Evolutionary conservation across 768 basidiomycete genomes (phyloP), one percentile per base, ranked within the genome.

Genomic region (Coprinopsis marcescibilis): DNA sequence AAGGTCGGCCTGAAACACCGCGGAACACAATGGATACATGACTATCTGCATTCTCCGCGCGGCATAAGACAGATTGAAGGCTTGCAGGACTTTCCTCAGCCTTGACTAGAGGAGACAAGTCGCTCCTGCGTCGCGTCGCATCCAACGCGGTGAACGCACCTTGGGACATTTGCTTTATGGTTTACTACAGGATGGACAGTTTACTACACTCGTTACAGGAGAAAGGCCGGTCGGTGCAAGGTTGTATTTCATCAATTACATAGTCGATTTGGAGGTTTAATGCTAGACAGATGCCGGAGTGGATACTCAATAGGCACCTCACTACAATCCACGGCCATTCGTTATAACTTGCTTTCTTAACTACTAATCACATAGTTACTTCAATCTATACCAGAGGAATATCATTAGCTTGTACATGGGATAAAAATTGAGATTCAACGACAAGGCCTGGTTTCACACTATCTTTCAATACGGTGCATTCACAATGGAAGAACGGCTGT

Each of bases 401-500:
- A n/a, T 32, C n/a, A n/a, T 32, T 32, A 32, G 29, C 29, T 32
- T 32, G n/a, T 32, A n/a, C 29, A 32, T 32, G 29, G 29, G n/a
- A n/a, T 32, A n/a, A n/a, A n/a, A n/a, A n/a, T n/a, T n/a, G n/a
- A n/a, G n/a, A n/a, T n/a, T n/a, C n/a, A n/a, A n/a, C n/a, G n/a
- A n/a, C n/a, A n/a, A n/a, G n/a, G n/a, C n/a, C n/a, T 32, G 8
- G 29, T 8, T 32, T n/a, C 8, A 8, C 17, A 17, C 17, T 37
- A 7, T 37, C 33, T n/a, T 37, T 62, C 50, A 85, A 54, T 75
- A 85, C 12, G 83, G 83, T 45, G 73, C 64, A 54, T 89, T 81
- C 41, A 89, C 86, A 47, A 89, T 85, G 43, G 65, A 65, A 7
- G 86, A 87, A 49, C 67, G 69, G 55, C 78, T 79, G 33, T 65